Evolutionary conservation across 176 grass and related monocot species (phyloP), one percentile per base, ranked within the genome.

Genomic region (Thinopyrum elongatum): DNA sequence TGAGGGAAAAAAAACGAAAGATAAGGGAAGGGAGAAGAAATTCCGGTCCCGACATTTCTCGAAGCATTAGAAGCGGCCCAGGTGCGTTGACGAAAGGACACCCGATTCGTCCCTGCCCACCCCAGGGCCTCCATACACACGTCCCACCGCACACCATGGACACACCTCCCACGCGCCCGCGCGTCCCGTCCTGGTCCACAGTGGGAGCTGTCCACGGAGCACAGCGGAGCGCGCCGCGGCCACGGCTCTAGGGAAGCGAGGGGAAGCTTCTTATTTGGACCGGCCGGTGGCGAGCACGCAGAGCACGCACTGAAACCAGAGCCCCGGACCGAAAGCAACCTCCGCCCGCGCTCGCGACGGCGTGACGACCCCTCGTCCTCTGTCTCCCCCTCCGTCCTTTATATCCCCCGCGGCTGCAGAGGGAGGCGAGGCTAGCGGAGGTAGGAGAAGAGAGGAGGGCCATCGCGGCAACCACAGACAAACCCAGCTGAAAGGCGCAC

Each of bases 221-320:
- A 1, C 1, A 4, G 68, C n/a, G 14, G 11, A 25, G 27, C 27
- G 28, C 66, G 10, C 79, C 27, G 60, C 46, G 68, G 74, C 30
- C 23, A 72, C 42, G 74, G 47, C 84, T 77, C 47, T 73, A 1
- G 67, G 2, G 34, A 19, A 4, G 4, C 2, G 3, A 19, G 57
- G 33, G 39, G 87, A 90, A 90, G 91, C 87, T 90, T 92, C 87
- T 81, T 77, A 78, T 89, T 87, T 89, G 83, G 83, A 86, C 74
- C 74, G 35, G 44, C 21, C 6, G 68, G 26, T 21, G 4, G 5
- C 16, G 16, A 21, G 13, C 2, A 25, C 23, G 60, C 25, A 59
- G 30, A 27, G 28, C 13, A 19, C 79, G 13, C 10, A 35, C 30
- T 75, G 27, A 66, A n/a, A 27, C 12, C 30, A 59, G 12, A 22